phyloP scores from a whole-genome alignment of 148 eudicot species.

The Camellia granthamiana region DNA sequence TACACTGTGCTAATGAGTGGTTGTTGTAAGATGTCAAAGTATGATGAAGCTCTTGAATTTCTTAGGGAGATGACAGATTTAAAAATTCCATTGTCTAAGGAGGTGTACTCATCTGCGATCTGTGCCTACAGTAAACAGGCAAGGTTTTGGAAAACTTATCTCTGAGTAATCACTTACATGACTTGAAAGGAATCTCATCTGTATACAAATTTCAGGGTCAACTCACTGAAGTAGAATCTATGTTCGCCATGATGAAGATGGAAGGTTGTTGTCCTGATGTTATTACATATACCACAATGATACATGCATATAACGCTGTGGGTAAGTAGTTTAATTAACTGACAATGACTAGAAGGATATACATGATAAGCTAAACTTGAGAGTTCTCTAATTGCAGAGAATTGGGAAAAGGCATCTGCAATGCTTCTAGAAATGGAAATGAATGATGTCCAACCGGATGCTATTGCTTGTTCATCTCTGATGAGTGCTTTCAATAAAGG shows the following conservation, averaged over 20 bases:
- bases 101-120: conserved; percentile 90
- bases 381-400: conserved; percentile 39
- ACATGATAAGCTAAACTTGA: not conserved
- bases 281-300: conserved; percentile 77
- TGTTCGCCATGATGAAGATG: conserved; percentile 62
- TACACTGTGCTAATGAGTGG: conserved; percentile 81
- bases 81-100: conserved; percentile 67
- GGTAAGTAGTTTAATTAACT: conserved; percentile 40
- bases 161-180: conserved; percentile 4
- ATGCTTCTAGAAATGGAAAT: conserved; percentile 79
- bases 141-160: conserved; percentile 33
- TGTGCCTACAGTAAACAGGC: conserved; percentile 84
- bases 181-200: conserved; percentile 16
- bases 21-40: conserved; percentile 84
- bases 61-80: conserved; percentile 36
- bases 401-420: conserved; percentile 65
- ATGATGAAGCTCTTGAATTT: conserved; percentile 64
- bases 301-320: conserved; percentile 61
- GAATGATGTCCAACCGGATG: conserved; percentile 63
- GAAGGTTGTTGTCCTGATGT: conserved; percentile 70
- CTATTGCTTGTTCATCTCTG: conserved; percentile 78
- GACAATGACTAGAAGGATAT: not conserved
- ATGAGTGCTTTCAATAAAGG: conserved; percentile 87
- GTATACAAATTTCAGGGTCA: conserved; percentile 48
- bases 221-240: conserved; percentile 63